Evolutionary conservation across 805 yeast species (phyloP).

Genomic region (Candida schatavii): DNA sequence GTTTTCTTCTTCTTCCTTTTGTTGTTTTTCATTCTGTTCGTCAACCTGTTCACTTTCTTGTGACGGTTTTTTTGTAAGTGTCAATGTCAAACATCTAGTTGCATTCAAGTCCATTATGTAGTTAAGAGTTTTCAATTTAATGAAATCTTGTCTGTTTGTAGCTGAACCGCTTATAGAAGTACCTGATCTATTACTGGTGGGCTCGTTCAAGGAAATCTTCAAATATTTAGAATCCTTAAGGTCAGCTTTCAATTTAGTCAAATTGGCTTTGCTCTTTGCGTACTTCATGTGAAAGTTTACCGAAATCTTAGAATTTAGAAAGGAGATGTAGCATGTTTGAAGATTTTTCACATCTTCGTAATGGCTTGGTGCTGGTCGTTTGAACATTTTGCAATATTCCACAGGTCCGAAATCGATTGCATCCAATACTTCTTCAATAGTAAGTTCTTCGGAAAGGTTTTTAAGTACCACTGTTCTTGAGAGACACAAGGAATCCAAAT

Average conservation of each 20-base stretch:
- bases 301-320: conserved; percentile 32
- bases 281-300: conserved; percentile 32
- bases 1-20: neutral
- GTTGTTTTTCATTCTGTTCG: too few species aligned
- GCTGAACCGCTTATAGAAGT: conserved; percentile 2
- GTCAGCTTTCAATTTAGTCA: conserved; percentile 20
- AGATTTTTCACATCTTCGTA: conserved; percentile 17
- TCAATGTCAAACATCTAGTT: conserved; percentile 25
- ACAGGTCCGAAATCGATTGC: conserved; percentile 58
- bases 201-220: conserved; percentile 28
- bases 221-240: conserved; percentile 26
- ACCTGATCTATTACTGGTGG: neutral
- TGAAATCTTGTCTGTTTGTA: conserved; percentile 25
- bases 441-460: conserved; percentile 23
- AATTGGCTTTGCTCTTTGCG: conserved; percentile 22
- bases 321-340: conserved; percentile 35
- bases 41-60: too few species aligned
- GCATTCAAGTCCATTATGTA: conserved; percentile 39
- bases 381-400: conserved; percentile 51
- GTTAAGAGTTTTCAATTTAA: conserved; percentile 39
- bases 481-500: conserved; percentile 33
- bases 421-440: conserved; percentile 37
- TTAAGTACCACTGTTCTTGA: conserved; percentile 35
- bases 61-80: too few species aligned
- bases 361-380: conserved; percentile 29